Evolutionary conservation across 2,329 filamentous ascomycete species (phyloP).

Genomic region (Epichloe brachyelytri): DNA sequence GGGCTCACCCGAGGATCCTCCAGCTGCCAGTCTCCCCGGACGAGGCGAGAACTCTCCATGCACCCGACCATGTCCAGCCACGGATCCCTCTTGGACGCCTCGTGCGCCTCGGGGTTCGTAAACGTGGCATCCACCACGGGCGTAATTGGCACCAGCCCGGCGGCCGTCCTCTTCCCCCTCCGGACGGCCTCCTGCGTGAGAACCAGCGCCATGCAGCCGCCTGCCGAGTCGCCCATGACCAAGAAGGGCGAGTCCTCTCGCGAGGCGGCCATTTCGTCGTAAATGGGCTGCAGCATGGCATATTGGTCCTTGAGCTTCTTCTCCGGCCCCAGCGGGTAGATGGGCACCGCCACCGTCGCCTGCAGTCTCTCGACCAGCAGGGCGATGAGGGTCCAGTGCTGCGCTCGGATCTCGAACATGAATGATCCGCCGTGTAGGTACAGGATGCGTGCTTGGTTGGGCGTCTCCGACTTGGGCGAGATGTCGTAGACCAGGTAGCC

Average conservation of each 20-base stretch:
- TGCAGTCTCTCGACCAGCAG: slow-evolving; percentile 16
- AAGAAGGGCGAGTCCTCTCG: slow-evolving; percentile 17
- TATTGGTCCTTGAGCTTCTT: slow-evolving; percentile 19
- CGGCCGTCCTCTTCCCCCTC: slow-evolving; percentile 13
- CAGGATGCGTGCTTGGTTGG: slow-evolving; percentile 16
- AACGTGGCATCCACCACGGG: slow-evolving; percentile 18
- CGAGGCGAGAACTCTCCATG: slow-evolving; percentile 13
- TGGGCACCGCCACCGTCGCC: slow-evolving; percentile 18
- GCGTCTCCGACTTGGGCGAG: slow-evolving; percentile 18
- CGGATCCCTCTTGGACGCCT: slow-evolving; percentile 13
- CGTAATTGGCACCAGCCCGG: slow-evolving; percentile 17
- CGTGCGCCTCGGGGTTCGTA: slow-evolving; percentile 15
- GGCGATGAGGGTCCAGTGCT: slow-evolving; percentile 18
- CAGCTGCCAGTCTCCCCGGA: slow-evolving; percentile 15
- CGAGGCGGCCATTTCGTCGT: slow-evolving; percentile 18
- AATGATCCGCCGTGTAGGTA: slow-evolving; percentile 21
- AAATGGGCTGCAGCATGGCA: slow-evolving; percentile 17
- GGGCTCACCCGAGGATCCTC: slow-evolving; percentile 17
- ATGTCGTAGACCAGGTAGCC: slow-evolving; percentile 16
- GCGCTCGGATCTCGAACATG: slow-evolving; percentile 15
- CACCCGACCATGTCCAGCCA: slow-evolving; percentile 18
- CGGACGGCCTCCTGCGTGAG: slow-evolving; percentile 17
- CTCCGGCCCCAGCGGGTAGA: slow-evolving; percentile 21
- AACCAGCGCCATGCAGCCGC: slow-evolving; percentile 18
- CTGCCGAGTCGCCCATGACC: slow-evolving; percentile 19